A percentile compares a stretch with the other conserved stretches of the same genome.
Evolutionary conservation across 768 basidiomycete genomes (phyloP).

Genomic region (Lentinula guzmanii): DNA sequence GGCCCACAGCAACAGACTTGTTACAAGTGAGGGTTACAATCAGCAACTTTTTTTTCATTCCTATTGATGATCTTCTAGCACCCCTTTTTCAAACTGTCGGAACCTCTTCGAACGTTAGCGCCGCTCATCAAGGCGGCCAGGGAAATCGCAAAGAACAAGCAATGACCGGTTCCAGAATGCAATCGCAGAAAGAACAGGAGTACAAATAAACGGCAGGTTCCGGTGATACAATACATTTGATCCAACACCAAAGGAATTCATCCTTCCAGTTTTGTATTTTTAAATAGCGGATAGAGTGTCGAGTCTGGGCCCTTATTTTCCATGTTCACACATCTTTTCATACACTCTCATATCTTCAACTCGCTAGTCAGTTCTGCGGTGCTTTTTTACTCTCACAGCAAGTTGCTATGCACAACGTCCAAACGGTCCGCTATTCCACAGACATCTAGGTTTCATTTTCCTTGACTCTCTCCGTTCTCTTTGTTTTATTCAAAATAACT

Average conservation of each 20-base stretch:
- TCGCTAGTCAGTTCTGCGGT: neutral
- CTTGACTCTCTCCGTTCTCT: neutral
- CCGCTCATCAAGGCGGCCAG: constrained; percentile 91
- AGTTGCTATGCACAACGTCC: neutral
- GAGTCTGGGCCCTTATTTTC: neutral
- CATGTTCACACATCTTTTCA: neutral
- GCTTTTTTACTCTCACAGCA: neutral
- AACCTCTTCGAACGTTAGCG: constrained; percentile 79
- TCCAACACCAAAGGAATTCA: neutral
- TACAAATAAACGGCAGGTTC: neutral
- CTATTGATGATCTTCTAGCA: constrained; percentile 43
- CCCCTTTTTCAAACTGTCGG: constrained; percentile 82
- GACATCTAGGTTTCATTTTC: neutral
- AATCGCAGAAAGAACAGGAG: neutral
- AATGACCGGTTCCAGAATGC: neutral
- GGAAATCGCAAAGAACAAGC: constrained; percentile 62
- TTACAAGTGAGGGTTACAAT: constrained; percentile 49
- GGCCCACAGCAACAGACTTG: constrained; percentile 80
- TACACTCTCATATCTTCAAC: neutral
- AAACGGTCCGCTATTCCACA: neutral
- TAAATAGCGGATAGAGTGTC: neutral
- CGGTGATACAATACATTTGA: neutral
- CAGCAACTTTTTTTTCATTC: neutral
- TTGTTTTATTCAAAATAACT: neutral
- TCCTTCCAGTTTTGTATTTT: neutral